These are phyloP conservation scores for Dryadomyces quercivorus DNA, from an alignment of 2,329 filamentous ascomycete genomes.

Conservation along the genomic window DNA sequence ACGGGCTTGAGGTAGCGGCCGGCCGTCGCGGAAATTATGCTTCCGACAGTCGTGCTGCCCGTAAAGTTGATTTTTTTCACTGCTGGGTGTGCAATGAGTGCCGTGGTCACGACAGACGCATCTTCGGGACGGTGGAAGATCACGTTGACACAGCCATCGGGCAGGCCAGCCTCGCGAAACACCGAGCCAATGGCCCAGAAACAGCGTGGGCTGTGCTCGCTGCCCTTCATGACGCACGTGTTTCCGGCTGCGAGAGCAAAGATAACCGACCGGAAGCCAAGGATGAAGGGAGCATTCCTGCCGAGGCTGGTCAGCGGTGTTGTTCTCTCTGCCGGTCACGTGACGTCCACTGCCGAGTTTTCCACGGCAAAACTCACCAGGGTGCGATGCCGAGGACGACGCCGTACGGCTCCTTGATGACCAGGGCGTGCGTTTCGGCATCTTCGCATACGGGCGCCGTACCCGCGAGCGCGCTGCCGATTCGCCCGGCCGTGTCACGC, in stretches of 20 bases:
- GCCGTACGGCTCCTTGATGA: conserved; percentile 66
- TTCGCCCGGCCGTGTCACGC: conserved; percentile 27
- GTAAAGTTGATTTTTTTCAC: conserved; percentile 83
- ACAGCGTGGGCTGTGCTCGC: conserved; percentile 53
- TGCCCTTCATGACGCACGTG: conserved; percentile 60
- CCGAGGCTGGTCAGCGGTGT: background rate
- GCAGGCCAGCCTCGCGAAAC: conserved; percentile 64
- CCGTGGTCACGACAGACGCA: conserved; percentile 53
- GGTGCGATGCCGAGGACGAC: conserved; percentile 70
- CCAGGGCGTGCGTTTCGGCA: conserved; percentile 33
- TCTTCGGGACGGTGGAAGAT: conserved; percentile 53
- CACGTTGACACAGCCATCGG: conserved; percentile 61
- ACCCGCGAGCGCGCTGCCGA: conserved; percentile 11
- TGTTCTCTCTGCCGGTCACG: background rate
- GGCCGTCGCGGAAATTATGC: conserved; percentile 56
- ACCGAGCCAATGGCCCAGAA: conserved; percentile 50
- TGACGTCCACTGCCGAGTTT: too few species aligned
- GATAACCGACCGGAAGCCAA: conserved; percentile 40
- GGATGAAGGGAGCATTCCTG: conserved; percentile 46
- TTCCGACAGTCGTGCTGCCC: conserved; percentile 61
- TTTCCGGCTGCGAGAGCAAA: conserved; percentile 68
- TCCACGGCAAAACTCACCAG: conserved; percentile 40
- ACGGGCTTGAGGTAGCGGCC: conserved; percentile 68
- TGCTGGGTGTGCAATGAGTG: conserved; percentile 52
- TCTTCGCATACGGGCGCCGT: background rate